phyloP scores from a whole-genome alignment of 78 protist genomes.

The Dictyostelium brefeldianum region DNA sequence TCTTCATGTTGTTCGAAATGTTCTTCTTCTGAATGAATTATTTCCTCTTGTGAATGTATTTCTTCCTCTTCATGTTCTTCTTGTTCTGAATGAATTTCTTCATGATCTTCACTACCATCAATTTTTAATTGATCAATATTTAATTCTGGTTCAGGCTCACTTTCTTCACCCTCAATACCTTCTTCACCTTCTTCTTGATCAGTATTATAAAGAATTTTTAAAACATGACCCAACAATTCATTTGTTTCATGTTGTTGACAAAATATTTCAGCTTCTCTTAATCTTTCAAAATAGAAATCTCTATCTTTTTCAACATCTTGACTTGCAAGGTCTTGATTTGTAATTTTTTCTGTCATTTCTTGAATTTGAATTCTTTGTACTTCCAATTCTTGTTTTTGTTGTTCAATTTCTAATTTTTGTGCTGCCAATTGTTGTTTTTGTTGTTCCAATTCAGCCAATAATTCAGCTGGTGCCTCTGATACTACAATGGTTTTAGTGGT shows the following conservation, averaged over 20 bases:
- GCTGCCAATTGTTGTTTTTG: neutral
- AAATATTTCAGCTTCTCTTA: conserved; percentile 88
- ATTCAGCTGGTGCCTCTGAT: neutral
- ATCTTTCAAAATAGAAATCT: conserved; percentile 87
- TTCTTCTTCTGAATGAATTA: neutral
- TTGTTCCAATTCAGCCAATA: neutral
- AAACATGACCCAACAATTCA: conserved; percentile 16
- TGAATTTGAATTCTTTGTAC: neutral
- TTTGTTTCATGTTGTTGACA: conserved; percentile 79
- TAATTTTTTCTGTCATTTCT: conserved; percentile 41
- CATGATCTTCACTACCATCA: neutral
- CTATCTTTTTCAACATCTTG: conserved; percentile 87
- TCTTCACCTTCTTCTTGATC: neutral
- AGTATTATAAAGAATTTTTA: conserved; percentile 47
- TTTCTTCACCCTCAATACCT: conserved; percentile 1
- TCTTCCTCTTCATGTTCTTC: conserved; percentile 4
- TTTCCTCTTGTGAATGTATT: neutral
- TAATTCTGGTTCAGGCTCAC: conserved; percentile 30
- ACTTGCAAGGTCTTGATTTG: conserved; percentile 31
- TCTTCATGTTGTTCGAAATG: neutral
- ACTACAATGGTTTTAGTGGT: conserved; percentile 12
- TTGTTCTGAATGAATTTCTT: conserved; percentile 6
- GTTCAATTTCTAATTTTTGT: conserved; percentile 1
- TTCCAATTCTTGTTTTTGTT: conserved; percentile 21
- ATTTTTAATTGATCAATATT: neutral